A percentile compares a stretch with the other conserved stretches of the same genome.
Evolutionary conservation across 768 basidiomycete species (phyloP).

Genomic region (Boletellus sp.): DNA sequence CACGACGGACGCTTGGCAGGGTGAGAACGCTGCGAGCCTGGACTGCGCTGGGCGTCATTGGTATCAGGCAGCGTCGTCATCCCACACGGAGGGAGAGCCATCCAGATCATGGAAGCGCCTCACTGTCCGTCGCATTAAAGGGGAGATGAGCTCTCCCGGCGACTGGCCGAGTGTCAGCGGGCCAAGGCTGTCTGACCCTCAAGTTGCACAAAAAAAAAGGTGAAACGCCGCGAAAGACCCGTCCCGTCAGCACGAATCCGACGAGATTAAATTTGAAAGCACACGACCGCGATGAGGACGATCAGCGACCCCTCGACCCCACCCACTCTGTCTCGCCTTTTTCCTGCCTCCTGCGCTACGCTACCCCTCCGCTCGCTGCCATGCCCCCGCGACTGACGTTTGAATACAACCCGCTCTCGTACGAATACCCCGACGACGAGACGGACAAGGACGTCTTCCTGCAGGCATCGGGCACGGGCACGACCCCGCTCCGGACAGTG

Average conservation of each 20-base stretch:
- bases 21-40: too few species aligned
- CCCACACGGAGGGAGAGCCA: too few species aligned
- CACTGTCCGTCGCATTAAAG: too few species aligned
- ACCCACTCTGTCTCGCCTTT: neutral
- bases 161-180: too few species aligned
- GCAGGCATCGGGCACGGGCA: slow-evolving; percentile 13
- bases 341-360: neutral
- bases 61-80: too few species aligned
- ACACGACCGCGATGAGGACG: neutral
- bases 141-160: too few species aligned
- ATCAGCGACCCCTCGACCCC: slow-evolving; percentile 1
- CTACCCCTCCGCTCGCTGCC: too few species aligned
- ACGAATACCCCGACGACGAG: slow-evolving; percentile 22
- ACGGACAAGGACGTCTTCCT: slow-evolving; percentile 24
- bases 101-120: too few species aligned
- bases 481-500: slow-evolving; percentile 6
- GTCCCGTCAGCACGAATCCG: neutral
- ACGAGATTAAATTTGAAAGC: neutral
- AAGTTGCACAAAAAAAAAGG: too few species aligned
- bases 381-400: slow-evolving; percentile 16
- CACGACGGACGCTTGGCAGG: too few species aligned
- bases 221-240: slow-evolving; percentile 2
- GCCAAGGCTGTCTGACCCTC: too few species aligned
- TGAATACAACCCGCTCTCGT: slow-evolving; percentile 22
- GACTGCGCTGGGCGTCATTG: too few species aligned